phyloP scores from a whole-genome alignment of 768 basidiomycete genomes.

The Favolaschia claudopus region DNA sequence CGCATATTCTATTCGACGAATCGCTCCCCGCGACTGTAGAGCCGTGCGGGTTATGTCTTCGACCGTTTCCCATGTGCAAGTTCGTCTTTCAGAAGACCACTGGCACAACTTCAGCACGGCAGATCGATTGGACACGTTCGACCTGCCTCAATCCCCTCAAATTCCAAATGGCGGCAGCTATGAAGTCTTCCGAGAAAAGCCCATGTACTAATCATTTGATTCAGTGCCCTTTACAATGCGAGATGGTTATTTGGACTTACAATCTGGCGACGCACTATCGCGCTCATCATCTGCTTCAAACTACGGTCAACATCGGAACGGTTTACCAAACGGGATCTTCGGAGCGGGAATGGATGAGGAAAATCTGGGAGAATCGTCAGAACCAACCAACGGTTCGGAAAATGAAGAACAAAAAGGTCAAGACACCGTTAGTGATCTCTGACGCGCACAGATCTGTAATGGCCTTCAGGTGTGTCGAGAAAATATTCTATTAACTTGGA shows the following conservation, averaged over 20 bases:
- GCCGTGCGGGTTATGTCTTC: constrained; percentile 33
- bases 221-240: neutral
- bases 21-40: neutral
- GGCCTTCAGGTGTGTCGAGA: no score
- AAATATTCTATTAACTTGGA: no score
- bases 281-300: neutral
- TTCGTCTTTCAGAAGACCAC: constrained; percentile 23
- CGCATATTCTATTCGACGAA: constrained; percentile 28
- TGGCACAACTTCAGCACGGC: constrained; percentile 4
- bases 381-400: neutral
- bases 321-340: neutral
- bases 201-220: constrained; percentile 9
- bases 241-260: neutral
- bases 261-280: neutral
- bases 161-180: constrained; percentile 5
- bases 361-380: neutral
- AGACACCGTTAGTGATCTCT: no score
- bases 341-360: neutral
- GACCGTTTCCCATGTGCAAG: constrained; percentile 21
- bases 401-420: neutral
- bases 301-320: neutral
- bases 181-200: neutral
- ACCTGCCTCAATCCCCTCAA: neutral
- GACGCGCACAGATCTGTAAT: no score
- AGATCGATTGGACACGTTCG: constrained; percentile 5